phyloP scores from a whole-genome alignment of 2,329 filamentous ascomycete genomes.

The Nemania sp. region DNA sequence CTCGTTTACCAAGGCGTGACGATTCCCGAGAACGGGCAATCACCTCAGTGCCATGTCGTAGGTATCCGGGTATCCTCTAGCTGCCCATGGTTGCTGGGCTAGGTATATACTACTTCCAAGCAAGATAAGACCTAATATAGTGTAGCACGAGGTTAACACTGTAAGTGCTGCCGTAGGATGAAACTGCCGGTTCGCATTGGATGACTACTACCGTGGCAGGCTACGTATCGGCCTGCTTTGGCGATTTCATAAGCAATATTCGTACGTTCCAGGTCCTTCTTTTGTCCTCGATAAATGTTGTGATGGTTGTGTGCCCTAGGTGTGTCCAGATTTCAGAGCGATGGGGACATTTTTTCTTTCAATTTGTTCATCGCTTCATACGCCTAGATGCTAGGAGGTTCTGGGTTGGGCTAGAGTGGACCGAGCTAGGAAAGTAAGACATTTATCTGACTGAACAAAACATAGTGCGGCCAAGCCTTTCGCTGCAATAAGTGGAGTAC shows the following conservation, averaged over 20 bases:
- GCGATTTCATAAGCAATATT: no score
- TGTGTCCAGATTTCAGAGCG: no score
- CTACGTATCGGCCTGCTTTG: no score
- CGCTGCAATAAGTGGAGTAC: slow-evolving; percentile 10
- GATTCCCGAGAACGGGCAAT: neutral
- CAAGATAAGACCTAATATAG: neutral
- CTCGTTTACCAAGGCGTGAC: neutral
- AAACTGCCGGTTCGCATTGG: no score
- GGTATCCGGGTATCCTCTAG: no score
- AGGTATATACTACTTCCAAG: neutral
- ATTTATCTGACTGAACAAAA: neutral
- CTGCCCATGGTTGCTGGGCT: no score
- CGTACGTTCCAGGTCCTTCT: no score
- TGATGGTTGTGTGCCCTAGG: no score
- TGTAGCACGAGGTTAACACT: no score
- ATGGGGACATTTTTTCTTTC: neutral
- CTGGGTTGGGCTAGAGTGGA: neutral
- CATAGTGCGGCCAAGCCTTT: slow-evolving; percentile 10
- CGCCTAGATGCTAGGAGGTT: no score
- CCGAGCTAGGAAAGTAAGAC: neutral
- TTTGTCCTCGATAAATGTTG: no score
- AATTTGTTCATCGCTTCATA: neutral
- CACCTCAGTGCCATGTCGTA: neutral
- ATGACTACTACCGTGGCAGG: no score
- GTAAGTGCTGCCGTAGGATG: neutral